Evolutionary conservation across 1,284 basidiomycete genomes (phyloP).

Genomic region (Cryptococcus deneoformans): DNA sequence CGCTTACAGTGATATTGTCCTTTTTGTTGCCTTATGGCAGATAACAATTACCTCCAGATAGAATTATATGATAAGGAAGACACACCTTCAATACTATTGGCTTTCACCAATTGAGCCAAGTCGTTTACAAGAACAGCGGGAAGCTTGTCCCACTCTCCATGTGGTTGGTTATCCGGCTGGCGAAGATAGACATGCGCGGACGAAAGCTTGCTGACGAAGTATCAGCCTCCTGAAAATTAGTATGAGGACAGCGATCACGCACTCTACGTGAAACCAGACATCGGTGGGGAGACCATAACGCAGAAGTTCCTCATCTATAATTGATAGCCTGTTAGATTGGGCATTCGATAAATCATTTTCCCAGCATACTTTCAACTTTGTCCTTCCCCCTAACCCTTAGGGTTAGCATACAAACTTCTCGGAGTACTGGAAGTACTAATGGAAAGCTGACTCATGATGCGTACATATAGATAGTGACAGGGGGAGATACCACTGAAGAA

Average conservation of each 20-base stretch:
- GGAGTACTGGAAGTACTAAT: not conserved
- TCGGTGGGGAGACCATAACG: slow-evolving; percentile 69
- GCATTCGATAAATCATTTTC: no score
- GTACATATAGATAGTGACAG: slow-evolving; percentile 74
- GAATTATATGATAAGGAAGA: slow-evolving; percentile 2
- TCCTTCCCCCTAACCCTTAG: slow-evolving; percentile 66
- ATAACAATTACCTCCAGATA: not conserved
- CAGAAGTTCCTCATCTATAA: slow-evolving; percentile 85
- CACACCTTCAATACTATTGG: slow-evolving; percentile 92
- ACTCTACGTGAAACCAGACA: slow-evolving; percentile 60
- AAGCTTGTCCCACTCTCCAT: slow-evolving; percentile 72
- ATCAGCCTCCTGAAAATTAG: no score
- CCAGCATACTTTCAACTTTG: slow-evolving; percentile 83
- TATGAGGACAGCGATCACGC: slow-evolving; percentile 2
- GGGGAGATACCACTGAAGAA: slow-evolving; percentile 55
- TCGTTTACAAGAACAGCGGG: slow-evolving; percentile 76
- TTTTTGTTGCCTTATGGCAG: slow-evolving; percentile 80
- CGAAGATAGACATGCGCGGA: slow-evolving; percentile 94
- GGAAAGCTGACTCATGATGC: slow-evolving; percentile 8
- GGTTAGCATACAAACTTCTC: not conserved
- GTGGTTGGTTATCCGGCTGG: slow-evolving; percentile 66
- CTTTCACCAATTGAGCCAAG: slow-evolving; percentile 93
- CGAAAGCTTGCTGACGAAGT: slow-evolving; percentile 75
- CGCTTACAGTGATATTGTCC: slow-evolving; percentile 68
- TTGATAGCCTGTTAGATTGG: not conserved